These are phyloP conservation scores for Wickerhamomyces chambardii DNA, from an alignment of 805 yeast species.

Conservation along the genomic window DNA sequence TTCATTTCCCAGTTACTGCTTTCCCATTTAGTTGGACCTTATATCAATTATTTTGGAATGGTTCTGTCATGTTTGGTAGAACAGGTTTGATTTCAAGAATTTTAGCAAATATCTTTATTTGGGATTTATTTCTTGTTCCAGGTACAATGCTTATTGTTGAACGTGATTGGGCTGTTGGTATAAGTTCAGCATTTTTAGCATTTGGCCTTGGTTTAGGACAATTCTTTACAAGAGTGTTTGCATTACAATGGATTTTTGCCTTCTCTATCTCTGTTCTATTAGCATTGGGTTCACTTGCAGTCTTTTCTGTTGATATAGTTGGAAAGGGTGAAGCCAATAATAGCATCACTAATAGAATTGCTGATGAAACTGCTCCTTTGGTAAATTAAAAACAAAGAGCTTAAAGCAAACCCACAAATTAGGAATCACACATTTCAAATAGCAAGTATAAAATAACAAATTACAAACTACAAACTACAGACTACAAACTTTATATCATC, in stretches of 20 bases:
- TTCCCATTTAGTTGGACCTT: conserved; percentile 70
- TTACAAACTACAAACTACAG: too few species aligned
- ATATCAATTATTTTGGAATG: conserved; percentile 77
- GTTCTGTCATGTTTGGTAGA: conserved; percentile 51
- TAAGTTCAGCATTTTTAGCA: conserved; percentile 45
- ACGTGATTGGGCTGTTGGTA: conserved; percentile 66
- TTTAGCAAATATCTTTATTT: conserved; percentile 63
- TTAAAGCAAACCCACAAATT: too few species aligned
- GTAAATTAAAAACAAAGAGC: conserved; percentile 17
- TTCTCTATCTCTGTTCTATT: conserved; percentile 52
- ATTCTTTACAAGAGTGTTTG: conserved; percentile 56
- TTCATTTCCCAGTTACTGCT: conserved; percentile 61
- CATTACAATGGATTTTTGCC: conserved; percentile 84
- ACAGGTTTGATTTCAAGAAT: conserved; percentile 52
- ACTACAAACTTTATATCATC: too few species aligned
- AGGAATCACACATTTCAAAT: too few species aligned
- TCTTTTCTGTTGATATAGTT: conserved; percentile 30
- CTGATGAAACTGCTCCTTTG: conserved; percentile 29
- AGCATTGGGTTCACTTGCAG: conserved; percentile 39
- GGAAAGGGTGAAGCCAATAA: conserved; percentile 1
- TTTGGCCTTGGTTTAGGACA: conserved; percentile 69
- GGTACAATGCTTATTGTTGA: conserved; percentile 43
- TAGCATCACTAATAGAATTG: conserved; percentile 4
- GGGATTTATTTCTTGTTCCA: conserved; percentile 72
- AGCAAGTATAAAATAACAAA: too few species aligned